Evolutionary conservation across 345 rosid genomes (phyloP), one percentile per base, ranked within the genome.

Genomic region (Euphorbia pulcherrima): DNA sequence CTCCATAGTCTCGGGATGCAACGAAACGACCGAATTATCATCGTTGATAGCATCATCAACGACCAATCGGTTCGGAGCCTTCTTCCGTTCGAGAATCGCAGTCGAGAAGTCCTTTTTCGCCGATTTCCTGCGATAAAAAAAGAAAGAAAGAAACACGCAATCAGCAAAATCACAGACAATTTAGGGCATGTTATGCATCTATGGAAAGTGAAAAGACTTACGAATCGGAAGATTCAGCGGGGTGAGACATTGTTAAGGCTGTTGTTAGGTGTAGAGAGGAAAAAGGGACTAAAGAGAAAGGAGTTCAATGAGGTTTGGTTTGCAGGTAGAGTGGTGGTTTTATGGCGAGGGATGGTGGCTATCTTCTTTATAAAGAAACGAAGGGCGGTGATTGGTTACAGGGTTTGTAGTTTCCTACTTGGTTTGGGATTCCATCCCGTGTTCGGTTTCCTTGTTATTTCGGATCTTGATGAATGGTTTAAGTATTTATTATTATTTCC

Each of bases 1-100:
- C 41, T 62, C 74, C 74, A 70, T 70, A 21, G 74, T 62, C 10
- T 50, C 67, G 10, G 74, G 74, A 4, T 60, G 52, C 61, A 70
- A 29, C 9, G 62, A 51, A n/a, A 70, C 68, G 20, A 70, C 68
- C 5, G 74, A 70, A 21, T 70, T 70, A 12, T 70, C 74, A 41
- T 70, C 74, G 68, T 70, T 70, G 33, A 70, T 28, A 0, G 74
- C 74, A 40, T 70, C 74, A 5, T 70, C 74, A 17, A 70, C 74
- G 28, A 70, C 17, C 24, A 70, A 20, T 12, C 74, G 37, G 21
- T 70, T 70, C 40, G 67, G 74, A 2, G 74, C 61, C 60, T 70
- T 70, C 51, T 70, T 70, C 20, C 67, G 5, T 35, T 70, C 74
- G 52, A 70, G 40, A 60, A 70, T 70, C 54, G 74, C 74, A 27